These are phyloP conservation scores for Arachis monticola DNA, from an alignment of 331 rosid species.

Conservation along the genomic window DNA sequence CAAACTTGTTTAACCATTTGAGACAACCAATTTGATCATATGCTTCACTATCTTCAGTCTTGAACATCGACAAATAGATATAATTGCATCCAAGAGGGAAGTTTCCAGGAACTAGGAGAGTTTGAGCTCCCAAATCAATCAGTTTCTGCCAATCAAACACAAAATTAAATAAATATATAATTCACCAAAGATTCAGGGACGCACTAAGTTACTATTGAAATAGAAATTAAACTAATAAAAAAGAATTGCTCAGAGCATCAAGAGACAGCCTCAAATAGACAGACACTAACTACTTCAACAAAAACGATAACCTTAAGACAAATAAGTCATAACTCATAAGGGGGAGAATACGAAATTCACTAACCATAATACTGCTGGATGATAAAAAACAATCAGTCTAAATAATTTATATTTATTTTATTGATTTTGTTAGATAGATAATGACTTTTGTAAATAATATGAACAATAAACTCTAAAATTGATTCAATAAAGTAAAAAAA, in stretches of 20 bases:
- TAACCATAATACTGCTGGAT: background rate
- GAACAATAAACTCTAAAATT: no score
- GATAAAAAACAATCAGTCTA: no score
- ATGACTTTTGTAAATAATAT: no score
- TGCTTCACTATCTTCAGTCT: slow-evolving; percentile 31
- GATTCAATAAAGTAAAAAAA: no score
- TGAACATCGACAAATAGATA: slow-evolving; percentile 32
- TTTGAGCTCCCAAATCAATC: slow-evolving; percentile 54
- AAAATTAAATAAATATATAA: background rate
- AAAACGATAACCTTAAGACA: background rate
- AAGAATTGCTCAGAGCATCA: background rate
- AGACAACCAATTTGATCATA: slow-evolving; percentile 58
- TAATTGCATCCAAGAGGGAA: slow-evolving; percentile 60
- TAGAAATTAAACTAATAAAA: background rate
- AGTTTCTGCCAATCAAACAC: slow-evolving; percentile 44
- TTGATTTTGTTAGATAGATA: no score
- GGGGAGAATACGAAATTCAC: background rate
- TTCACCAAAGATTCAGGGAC: background rate
- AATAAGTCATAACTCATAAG: background rate
- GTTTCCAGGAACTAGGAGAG: slow-evolving; percentile 56
- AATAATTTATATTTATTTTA: no score
- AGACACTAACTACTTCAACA: background rate
- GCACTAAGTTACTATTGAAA: background rate
- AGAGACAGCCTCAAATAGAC: background rate
- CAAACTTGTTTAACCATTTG: slow-evolving; percentile 50